Percentiles rank a stretch among this genome's conserved stretches.
Conservation (phyloP, 495 filamentous ascomycete genomes). For the Neurospora sp. region DNA sequence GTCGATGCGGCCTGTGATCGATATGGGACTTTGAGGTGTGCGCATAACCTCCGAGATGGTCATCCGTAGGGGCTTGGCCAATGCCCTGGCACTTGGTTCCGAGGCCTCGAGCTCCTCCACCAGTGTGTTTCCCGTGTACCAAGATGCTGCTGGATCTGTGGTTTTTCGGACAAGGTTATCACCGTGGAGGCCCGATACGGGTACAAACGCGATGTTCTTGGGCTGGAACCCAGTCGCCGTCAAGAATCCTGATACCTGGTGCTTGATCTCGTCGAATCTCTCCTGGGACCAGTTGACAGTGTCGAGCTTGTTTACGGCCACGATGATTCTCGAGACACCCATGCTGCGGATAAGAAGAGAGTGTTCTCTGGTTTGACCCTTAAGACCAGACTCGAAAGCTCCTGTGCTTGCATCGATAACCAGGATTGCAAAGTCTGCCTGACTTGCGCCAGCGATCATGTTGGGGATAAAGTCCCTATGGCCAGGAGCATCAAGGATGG, state of each 20-base stretch:
- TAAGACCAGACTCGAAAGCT: conserved; percentile 86
- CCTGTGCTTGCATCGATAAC: conserved; percentile 85
- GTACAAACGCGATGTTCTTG: conserved; percentile 76
- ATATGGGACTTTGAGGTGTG: conserved; percentile 67
- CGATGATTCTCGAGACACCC: conserved; percentile 77
- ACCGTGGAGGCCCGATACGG: conserved; percentile 78
- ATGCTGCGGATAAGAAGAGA: conserved; percentile 83
- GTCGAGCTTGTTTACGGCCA: conserved; percentile 94
- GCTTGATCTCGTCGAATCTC: conserved; percentile 74
- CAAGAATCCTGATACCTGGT: conserved; percentile 76
- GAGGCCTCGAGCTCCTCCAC: conserved; percentile 76
- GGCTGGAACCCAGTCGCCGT: conserved; percentile 66
- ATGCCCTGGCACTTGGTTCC: conserved; percentile 55
- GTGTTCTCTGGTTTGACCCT: conserved; percentile 91
- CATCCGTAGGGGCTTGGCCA: conserved; percentile 74
- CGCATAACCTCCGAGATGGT: conserved; percentile 62
- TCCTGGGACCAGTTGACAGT: conserved; percentile 67
- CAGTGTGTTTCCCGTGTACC: conserved; percentile 74
- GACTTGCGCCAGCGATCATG: conserved; percentile 95
- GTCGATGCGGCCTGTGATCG: conserved; percentile 79
- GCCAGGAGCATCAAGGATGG: conserved; percentile 90
- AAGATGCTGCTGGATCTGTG: conserved; percentile 46
- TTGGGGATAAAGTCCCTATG: conserved; percentile 95
- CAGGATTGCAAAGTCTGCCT: conserved; percentile 92
- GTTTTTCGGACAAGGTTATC: conserved; percentile 67